Conservation (phyloP, 495 filamentous ascomycete species). For the Hypoxylon trugodes region DNA sequence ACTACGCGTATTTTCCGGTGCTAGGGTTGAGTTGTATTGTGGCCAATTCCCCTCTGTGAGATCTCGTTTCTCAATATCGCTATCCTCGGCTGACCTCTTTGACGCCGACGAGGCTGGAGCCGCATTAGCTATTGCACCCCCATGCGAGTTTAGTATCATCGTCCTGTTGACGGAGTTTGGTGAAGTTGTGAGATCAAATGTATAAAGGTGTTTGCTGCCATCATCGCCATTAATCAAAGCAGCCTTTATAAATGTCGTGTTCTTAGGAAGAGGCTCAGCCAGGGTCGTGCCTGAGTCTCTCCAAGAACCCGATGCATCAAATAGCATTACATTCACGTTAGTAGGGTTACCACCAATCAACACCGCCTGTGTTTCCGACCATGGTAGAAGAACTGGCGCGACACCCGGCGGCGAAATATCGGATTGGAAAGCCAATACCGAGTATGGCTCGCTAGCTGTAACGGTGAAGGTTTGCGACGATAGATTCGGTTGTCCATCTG, state of each 20-base stretch:
- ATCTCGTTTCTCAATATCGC: conserved; percentile 37
- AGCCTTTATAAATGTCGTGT: conserved; percentile 60
- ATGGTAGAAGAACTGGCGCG: conserved; percentile 77
- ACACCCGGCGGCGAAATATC: conserved; percentile 65
- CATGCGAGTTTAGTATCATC: conserved; percentile 59
- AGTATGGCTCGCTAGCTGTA: conserved; percentile 65
- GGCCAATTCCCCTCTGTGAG: conserved; percentile 73
- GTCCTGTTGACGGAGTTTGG: conserved; percentile 81
- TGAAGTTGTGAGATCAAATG: conserved; percentile 76
- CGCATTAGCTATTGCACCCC: conserved; percentile 54
- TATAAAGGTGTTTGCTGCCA: conserved; percentile 82
- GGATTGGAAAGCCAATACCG: conserved; percentile 61
- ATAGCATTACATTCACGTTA: conserved; percentile 73
- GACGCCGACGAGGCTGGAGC: conserved; percentile 37
- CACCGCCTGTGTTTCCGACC: conserved; percentile 74
- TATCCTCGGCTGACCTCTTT: neutral
- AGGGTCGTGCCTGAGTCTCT: conserved; percentile 67
- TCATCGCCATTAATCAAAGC: conserved; percentile 74
- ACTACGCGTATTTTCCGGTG: conserved; percentile 64
- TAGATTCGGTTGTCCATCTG: conserved; percentile 58
- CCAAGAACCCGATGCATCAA: conserved; percentile 66
- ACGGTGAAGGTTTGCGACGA: conserved; percentile 83
- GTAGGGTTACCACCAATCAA: conserved; percentile 76
- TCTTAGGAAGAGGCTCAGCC: conserved; percentile 62
- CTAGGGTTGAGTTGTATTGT: conserved; percentile 76